Evolutionary conservation across 768 basidiomycete genomes (phyloP).

Genomic region (Pulveroboletus sp.): DNA sequence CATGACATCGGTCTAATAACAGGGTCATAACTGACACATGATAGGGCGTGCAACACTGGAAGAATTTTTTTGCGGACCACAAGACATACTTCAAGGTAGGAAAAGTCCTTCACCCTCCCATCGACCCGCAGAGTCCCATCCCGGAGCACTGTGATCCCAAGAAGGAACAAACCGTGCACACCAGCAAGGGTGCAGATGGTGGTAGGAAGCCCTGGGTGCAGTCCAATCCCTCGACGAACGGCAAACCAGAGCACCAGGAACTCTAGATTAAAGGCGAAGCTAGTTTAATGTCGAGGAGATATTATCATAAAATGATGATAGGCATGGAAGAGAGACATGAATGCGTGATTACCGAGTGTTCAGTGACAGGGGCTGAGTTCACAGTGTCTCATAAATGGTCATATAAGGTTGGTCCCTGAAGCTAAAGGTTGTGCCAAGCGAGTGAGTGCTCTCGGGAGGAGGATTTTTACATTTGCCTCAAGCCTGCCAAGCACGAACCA

Average conservation of each 20-base stretch:
- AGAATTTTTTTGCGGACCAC: conserved; percentile 80
- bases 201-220: conserved; percentile 24
- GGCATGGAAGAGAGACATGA: conserved; percentile 24
- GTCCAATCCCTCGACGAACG: conserved; percentile 12
- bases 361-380: conserved; percentile 1
- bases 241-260: conserved; percentile 21
- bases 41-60: conserved; percentile 84
- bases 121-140: conserved; percentile 71
- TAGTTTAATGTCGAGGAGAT: conserved; percentile 10
- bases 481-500: conserved; percentile 25
- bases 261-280: conserved; percentile 24
- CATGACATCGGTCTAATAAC: not conserved
- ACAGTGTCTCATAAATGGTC: conserved; percentile 25
- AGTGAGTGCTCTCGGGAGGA: not conserved
- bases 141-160: conserved; percentile 71
- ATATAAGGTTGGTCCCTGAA: conserved; percentile 22
- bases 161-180: conserved; percentile 36
- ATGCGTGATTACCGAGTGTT: conserved; percentile 8
- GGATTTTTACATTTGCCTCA: conserved; percentile 19
- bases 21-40: not conserved
- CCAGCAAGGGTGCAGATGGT: conserved; percentile 28
- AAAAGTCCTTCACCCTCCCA: conserved; percentile 66
- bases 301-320: conserved; percentile 18
- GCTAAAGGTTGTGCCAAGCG: not conserved
- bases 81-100: conserved; percentile 78